Conservation (phyloP, 176 grass and related monocot genomes). For the Carex myosuroides region DNA sequence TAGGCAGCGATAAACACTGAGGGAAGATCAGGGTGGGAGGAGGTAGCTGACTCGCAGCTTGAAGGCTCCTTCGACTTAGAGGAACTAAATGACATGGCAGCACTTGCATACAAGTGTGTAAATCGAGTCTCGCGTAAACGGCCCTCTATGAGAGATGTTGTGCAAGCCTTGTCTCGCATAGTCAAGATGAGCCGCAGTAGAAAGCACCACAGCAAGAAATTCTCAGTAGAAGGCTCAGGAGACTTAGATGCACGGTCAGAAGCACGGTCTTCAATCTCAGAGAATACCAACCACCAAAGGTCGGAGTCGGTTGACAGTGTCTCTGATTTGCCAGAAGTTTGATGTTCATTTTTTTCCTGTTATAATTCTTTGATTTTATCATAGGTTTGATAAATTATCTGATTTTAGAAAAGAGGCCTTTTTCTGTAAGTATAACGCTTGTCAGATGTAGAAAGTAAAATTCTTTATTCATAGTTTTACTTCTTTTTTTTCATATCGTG, state of each 20-base stretch:
- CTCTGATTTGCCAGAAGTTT: constrained; percentile 59
- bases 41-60: constrained; percentile 62
- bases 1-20: constrained; percentile 82
- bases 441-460: constrained; percentile 34
- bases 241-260: constrained; percentile 49
- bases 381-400: constrained; percentile 29
- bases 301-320: constrained; percentile 61
- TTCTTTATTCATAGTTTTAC: constrained; percentile 20
- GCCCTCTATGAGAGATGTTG: constrained; percentile 64
- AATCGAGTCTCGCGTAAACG: constrained; percentile 58
- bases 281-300: constrained; percentile 43
- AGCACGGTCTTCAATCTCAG: constrained; percentile 36
- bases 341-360: constrained; percentile 23
- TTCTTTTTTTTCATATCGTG: neutral
- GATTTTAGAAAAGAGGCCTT: constrained; percentile 31
- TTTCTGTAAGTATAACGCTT: constrained; percentile 20
- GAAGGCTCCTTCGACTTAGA: constrained; percentile 56
- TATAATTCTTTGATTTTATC: constrained; percentile 38
- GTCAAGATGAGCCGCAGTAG: constrained; percentile 40
- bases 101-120: constrained; percentile 69
- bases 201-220: constrained; percentile 31
- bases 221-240: constrained; percentile 30
- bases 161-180: constrained; percentile 54
- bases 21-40: constrained; percentile 77
- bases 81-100: constrained; percentile 72